Conservation (phyloP, 768 basidiomycete species). For the Amanita rubescens region DNA sequence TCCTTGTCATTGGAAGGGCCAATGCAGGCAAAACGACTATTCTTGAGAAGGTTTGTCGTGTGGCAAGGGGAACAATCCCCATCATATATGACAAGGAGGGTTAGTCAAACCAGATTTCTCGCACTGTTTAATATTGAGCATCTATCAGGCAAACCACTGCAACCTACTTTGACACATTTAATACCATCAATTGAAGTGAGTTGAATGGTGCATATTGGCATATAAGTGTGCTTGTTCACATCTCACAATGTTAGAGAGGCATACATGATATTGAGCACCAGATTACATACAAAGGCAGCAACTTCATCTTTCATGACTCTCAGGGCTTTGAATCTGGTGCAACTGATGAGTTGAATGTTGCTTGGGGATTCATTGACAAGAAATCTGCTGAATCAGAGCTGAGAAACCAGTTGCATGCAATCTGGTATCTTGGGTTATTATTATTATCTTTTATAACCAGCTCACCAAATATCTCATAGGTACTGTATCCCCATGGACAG, state of each 20-base stretch:
- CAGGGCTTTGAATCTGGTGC: constrained; percentile 31
- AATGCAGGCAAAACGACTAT: constrained; percentile 32
- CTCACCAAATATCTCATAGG: constrained; percentile 17
- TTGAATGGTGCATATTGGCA: background rate
- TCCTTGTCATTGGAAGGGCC: constrained; percentile 32
- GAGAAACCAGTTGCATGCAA: constrained; percentile 27
- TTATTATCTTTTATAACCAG: background rate
- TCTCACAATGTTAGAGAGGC: constrained; percentile 21
- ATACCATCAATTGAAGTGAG: background rate
- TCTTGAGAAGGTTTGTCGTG: constrained; percentile 13
- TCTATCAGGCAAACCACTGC: no score
- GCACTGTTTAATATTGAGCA: no score
- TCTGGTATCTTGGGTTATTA: constrained; percentile 24
- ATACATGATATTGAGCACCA: constrained; percentile 24
- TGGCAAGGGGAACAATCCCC: constrained; percentile 20
- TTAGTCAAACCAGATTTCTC: background rate
- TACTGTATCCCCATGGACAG: constrained; percentile 28
- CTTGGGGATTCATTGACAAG: constrained; percentile 23
- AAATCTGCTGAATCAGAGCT: constrained; percentile 13
- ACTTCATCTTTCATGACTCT: constrained; percentile 37
- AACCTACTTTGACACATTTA: background rate
- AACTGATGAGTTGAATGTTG: constrained; percentile 18
- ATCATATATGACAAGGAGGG: constrained; percentile 12
- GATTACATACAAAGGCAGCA: constrained; percentile 22
- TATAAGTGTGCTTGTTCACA: background rate